These are phyloP conservation scores for Austroboletus eburneus DNA, from an alignment of 768 basidiomycete species.

Conservation along the genomic window DNA sequence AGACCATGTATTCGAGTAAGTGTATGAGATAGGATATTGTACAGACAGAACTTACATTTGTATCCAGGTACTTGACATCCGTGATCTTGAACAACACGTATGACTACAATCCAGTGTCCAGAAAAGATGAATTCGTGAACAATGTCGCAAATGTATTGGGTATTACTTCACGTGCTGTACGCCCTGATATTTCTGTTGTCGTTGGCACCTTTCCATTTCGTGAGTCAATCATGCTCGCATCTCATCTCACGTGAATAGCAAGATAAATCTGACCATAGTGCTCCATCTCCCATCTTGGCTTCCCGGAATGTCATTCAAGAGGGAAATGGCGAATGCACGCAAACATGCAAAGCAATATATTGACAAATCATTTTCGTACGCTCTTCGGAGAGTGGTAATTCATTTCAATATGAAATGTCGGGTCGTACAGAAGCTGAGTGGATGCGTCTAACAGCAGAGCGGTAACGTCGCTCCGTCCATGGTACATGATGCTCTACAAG, in stretches of 20 bases:
- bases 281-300: conserved; percentile 7
- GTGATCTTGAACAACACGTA: conserved; percentile 1
- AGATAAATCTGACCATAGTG: too few species aligned
- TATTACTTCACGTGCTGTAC: not conserved
- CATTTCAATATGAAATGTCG: too few species aligned
- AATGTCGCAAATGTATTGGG: not conserved
- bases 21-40: not conserved
- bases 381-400: conserved; percentile 3
- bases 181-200: not conserved
- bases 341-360: not conserved
- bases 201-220: not conserved
- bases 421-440: too few species aligned
- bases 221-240: not conserved
- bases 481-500: not conserved
- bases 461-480: not conserved
- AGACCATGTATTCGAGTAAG: not conserved
- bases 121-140: not conserved
- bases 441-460: not conserved
- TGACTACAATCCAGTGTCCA: not conserved
- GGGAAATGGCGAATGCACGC: not conserved
- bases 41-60: not conserved
- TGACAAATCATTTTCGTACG: conserved; percentile 2
- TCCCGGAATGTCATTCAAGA: conserved; percentile 6
- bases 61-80: not conserved
- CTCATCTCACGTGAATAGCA: not conserved